Evolutionary conservation across 106 monocot genomes (phyloP), one percentile per base, ranked within the genome.

Genomic region (Acorus gramineus): DNA sequence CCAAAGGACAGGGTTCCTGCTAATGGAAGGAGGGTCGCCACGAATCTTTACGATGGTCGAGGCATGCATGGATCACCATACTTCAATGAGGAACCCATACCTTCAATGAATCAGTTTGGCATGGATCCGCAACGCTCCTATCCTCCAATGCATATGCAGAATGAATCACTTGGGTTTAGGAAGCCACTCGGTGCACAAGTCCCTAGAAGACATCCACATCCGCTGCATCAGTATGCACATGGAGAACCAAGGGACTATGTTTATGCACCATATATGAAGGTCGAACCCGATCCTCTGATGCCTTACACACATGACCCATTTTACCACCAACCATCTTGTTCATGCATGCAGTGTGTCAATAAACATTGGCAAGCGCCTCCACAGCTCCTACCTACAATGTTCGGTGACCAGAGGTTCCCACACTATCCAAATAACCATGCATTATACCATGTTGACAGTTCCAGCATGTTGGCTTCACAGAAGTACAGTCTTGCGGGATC

Each of bases 301-400:
- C 72, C 84, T 52, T 88, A 85, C 55, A 85, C 80, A 58, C 85
- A 78, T 47, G 85, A 84, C 73, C 64, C 65, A 5, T 79, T 71
- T 70, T 85, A 76, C 64, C 80, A 81, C 60, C 98, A 92, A 56
- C 73, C 78, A 14, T 68, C 84, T 6, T 96, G 82, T 62, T 73
- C 87, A 43, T 87, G 85, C 62, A 44, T 79, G 4, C 82, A 98
- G 70, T 84, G 80, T 62, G 81, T 54, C 51, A 81, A 74, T 50
- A 74, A 59, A 46, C 82, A 81, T 2, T 79, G 80, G 70, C 65
- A 63, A 5, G 44, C 70, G 28, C 78, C 81, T 14, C 58, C 69
- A 49, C 82, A 69, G 49, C 61, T 57, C 3, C 64, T 78, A 28
- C 59, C 68, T 42, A 7, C 83, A 14, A 48, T 63, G 44, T 55